phyloP scores from a whole-genome alignment of 768 basidiomycete species.

The Boletus subcaerulescens region DNA sequence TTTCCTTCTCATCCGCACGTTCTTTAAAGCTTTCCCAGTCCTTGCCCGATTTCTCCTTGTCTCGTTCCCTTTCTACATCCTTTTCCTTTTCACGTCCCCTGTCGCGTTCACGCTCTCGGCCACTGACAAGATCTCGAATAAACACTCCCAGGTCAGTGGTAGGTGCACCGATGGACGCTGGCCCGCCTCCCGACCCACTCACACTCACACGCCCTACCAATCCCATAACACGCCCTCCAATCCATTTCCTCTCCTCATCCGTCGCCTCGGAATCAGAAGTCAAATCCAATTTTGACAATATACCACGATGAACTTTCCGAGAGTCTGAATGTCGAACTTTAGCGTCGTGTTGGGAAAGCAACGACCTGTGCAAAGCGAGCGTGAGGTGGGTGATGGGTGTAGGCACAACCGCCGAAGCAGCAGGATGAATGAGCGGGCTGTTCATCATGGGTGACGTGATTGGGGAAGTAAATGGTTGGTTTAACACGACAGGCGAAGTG shows the following conservation, averaged over 20 bases:
- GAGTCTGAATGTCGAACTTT: slow-evolving; percentile 42
- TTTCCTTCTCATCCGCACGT: slow-evolving; percentile 34
- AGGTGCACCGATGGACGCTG: slow-evolving; percentile 42
- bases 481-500: slow-evolving; percentile 14
- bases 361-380: slow-evolving; percentile 19
- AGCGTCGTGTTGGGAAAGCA: slow-evolving; percentile 28
- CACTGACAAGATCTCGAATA: slow-evolving; percentile 41
- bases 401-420: background rate
- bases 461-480: slow-evolving; percentile 5
- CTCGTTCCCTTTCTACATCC: slow-evolving; percentile 29
- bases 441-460: slow-evolving; percentile 4
- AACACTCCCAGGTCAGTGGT: slow-evolving; percentile 54
- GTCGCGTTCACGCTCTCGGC: slow-evolving; percentile 29
- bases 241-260: slow-evolving; percentile 31
- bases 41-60: slow-evolving; percentile 37
- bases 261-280: slow-evolving; percentile 32
- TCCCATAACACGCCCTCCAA: slow-evolving; percentile 36
- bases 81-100: slow-evolving; percentile 36
- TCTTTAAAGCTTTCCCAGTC: slow-evolving; percentile 34
- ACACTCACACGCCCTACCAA: slow-evolving; percentile 37
- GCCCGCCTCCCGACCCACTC: slow-evolving; percentile 34
- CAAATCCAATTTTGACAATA: slow-evolving; percentile 56
- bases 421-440: slow-evolving; percentile 2
- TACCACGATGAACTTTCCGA: slow-evolving; percentile 59
- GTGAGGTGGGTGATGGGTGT: slow-evolving; percentile 21